Evolutionary conservation across 495 filamentous ascomycete genomes (phyloP).

Genomic region (Halenospora varia): DNA sequence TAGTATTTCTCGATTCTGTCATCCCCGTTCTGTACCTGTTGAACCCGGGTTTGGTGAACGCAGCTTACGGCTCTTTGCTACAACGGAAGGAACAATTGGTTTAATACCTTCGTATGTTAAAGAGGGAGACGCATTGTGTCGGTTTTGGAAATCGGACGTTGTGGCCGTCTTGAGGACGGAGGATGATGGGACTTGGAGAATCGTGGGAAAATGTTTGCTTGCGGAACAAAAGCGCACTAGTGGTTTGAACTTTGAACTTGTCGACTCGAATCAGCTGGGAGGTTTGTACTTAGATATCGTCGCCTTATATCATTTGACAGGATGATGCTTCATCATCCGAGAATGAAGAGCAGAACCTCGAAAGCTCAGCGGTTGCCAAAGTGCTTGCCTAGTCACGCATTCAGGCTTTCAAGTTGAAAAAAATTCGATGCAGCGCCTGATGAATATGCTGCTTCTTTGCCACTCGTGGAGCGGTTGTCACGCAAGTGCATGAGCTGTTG

Average conservation of each 20-base stretch:
- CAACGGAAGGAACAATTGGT: background rate
- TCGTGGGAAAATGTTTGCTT: background rate
- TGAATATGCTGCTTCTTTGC: background rate
- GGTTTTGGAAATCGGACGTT: conserved; percentile 11
- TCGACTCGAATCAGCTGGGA: background rate
- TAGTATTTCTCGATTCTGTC: background rate
- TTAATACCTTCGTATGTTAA: conserved; percentile 2
- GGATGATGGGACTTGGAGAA: background rate
- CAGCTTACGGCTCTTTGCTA: conserved; percentile 1
- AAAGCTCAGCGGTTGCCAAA: background rate
- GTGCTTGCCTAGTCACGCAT: background rate
- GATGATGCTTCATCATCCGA: background rate
- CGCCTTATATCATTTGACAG: background rate
- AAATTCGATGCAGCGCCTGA: background rate
- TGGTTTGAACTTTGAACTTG: background rate
- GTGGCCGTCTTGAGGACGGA: conserved; percentile 2
- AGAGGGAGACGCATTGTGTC: conserved; percentile 5
- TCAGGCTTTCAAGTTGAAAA: background rate
- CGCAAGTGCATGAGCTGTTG: background rate
- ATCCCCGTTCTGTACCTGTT: background rate
- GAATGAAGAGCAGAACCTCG: background rate
- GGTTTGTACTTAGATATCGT: background rate
- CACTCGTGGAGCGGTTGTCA: background rate
- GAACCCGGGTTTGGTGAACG: background rate
- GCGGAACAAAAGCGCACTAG: background rate